These are phyloP conservation scores for Macrolepiota albuminosa DNA, from an alignment of 768 basidiomycete genomes.

Conservation along the genomic window DNA sequence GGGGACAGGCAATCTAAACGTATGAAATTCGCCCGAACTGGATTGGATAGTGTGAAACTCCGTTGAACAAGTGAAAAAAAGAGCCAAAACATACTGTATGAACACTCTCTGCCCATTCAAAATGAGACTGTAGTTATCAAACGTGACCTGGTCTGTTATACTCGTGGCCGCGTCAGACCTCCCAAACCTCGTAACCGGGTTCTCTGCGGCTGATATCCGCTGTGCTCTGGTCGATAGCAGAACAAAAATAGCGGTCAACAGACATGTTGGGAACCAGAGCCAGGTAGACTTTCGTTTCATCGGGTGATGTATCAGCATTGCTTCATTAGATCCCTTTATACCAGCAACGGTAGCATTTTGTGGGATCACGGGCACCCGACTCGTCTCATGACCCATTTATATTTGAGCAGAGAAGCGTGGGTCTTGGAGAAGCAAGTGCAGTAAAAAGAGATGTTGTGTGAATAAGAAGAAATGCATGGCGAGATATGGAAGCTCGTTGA, in stretches of 20 bases:
- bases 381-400: slow-evolving; percentile 3
- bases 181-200: background rate
- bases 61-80: background rate
- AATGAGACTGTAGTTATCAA: slow-evolving; percentile 70
- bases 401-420: background rate
- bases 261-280: slow-evolving; percentile 24
- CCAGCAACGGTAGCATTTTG: background rate
- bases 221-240: slow-evolving; percentile 17
- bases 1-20: slow-evolving; percentile 76
- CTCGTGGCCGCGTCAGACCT: slow-evolving; percentile 6
- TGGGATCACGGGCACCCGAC: background rate
- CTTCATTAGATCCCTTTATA: background rate
- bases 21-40: slow-evolving; percentile 84
- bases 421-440: background rate
- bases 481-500: background rate
- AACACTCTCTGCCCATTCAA: slow-evolving; percentile 68
- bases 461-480: background rate
- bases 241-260: slow-evolving; percentile 21
- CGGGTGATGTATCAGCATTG: background rate
- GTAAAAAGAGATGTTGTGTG: background rate
- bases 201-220: slow-evolving; percentile 1
- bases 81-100: slow-evolving; percentile 49
- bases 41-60: slow-evolving; percentile 19
- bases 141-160: slow-evolving; percentile 36
- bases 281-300: slow-evolving; percentile 19